Evolutionary conservation across 2,329 filamentous ascomycete species (phyloP).

Genomic region (Cadophora malorum): DNA sequence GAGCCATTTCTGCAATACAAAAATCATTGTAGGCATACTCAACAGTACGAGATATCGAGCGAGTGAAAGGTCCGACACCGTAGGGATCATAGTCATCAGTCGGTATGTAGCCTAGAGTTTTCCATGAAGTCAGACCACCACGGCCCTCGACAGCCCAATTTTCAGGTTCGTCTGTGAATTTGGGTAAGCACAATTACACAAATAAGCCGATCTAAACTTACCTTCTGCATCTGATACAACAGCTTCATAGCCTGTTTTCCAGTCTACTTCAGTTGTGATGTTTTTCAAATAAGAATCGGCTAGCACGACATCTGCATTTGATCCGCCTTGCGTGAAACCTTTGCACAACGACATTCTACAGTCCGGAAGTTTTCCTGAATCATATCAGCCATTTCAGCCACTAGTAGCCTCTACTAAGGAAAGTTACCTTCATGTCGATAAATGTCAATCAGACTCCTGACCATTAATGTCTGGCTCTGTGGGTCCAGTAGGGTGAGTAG

Average conservation of each 20-base stretch:
- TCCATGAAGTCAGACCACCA: conserved; percentile 76
- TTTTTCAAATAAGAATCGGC: conserved; percentile 73
- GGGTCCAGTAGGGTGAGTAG: conserved; percentile 74
- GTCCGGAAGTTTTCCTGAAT: conserved; percentile 54
- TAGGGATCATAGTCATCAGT: conserved; percentile 68
- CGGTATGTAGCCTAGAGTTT: conserved; percentile 72
- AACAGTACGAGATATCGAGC: conserved; percentile 73
- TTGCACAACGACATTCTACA: conserved; percentile 72
- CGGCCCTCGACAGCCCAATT: conserved; percentile 75
- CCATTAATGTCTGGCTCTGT: conserved; percentile 64
- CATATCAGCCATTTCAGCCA: conserved; percentile 53
- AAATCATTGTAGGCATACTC: conserved; percentile 83
- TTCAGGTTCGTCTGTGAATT: conserved; percentile 51
- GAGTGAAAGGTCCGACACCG: conserved; percentile 72
- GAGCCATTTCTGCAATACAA: conserved; percentile 67
- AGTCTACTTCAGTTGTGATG: conserved; percentile 65
- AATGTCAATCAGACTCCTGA: conserved; percentile 79
- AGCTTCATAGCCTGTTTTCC: conserved; percentile 72
- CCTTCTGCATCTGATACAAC: conserved; percentile 64
- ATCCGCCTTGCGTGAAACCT: conserved; percentile 75
- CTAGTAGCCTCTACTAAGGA: too few relatives aligned
- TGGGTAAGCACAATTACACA: not conserved
- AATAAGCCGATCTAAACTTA: not conserved
- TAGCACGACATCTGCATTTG: conserved; percentile 73
- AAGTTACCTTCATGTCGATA: conserved; percentile 8